Evolutionary conservation across 257 asterid species (phyloP), one percentile per base, ranked within the genome.

Genomic region (Solanum bulbocastanum): DNA sequence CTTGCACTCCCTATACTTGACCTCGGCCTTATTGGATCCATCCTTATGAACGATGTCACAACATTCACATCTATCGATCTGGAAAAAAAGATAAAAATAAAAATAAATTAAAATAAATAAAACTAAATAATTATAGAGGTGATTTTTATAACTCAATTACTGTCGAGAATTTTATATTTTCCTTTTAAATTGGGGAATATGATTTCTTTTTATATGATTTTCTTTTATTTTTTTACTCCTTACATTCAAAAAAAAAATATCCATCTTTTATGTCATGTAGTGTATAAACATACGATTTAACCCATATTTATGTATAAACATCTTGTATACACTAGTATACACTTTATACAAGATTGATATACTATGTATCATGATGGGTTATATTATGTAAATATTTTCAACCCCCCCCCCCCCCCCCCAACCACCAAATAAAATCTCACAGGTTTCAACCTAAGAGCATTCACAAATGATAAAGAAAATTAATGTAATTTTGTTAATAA

Each of bases 21-120:
- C 78, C 33, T 56, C 87, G 1, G 75, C 88, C 23, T 86, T 85
- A 5, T 32, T 58, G 4, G 69, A 66, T 22, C 86, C 88, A 66
- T 15, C 83, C 1, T 35, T n/a, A 14, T 86, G 86, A 32, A 91
- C 25, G 1, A 73, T 78, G 27, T 91, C 93, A 76, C 93, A 91
- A 56, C 93, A 91, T 74, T 91, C 93, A 18, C 90, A 83, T 87
- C 92, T 89, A 30, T 74, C 86, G 5, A 86, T 86, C 93, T 91
- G 90, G 8, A 33, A 23, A n/a, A 46, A 15, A 16, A 13, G 13
- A 14, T 3, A 35, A 18, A 6, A 14, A 69, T 32, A n/a, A 14
- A 15, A 27, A 82, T 6, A 25, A 30, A 32, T 8, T 15, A 42
- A 82, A 30, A 27, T 16, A 18, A 52, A 52, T 18, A 52, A 16